These are phyloP conservation scores for Penicillium sp. DNA, from an alignment of 2,329 filamentous ascomycete species.

Conservation along the genomic window DNA sequence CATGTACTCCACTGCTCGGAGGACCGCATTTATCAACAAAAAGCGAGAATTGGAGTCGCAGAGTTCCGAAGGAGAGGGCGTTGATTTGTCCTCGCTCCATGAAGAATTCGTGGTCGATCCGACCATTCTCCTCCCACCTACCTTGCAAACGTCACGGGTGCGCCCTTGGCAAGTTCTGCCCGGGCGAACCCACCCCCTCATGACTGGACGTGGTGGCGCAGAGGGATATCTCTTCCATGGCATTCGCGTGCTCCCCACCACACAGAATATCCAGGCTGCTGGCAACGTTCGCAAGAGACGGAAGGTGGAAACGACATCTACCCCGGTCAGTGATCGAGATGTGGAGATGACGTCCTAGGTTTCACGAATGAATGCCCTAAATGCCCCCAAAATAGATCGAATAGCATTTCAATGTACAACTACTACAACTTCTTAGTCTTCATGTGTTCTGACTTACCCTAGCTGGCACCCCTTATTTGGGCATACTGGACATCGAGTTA, in stretches of 20 bases:
- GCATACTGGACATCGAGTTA: neutral
- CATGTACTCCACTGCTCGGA: conserved; percentile 75
- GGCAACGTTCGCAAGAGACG: conserved; percentile 67
- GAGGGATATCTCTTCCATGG: conserved; percentile 90
- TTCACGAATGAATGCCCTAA: neutral
- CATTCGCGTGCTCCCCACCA: conserved; percentile 73
- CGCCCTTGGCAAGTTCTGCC: conserved; percentile 88
- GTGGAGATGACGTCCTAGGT: conserved; percentile 31
- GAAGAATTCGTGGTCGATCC: conserved; percentile 86
- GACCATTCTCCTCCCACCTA: conserved; percentile 72
- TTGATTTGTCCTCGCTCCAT: conserved; percentile 26
- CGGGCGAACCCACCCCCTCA: conserved; percentile 85
- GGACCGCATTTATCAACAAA: conserved; percentile 64
- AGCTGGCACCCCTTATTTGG: neutral
- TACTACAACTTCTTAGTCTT: conserved; percentile 13
- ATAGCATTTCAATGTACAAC: conserved; percentile 14
- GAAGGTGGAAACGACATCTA: conserved; percentile 50
- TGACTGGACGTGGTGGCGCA: conserved; percentile 82
- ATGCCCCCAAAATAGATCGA: conserved; percentile 1
- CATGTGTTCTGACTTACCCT: neutral
- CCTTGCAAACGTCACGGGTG: conserved; percentile 75
- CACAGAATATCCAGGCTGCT: conserved; percentile 76
- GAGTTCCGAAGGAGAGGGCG: conserved; percentile 7
- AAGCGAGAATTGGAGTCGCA: conserved; percentile 31
- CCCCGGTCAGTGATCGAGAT: conserved; percentile 25